phyloP scores from a whole-genome alignment of 179 eudicot species.

The Patellifolia procumbens region DNA sequence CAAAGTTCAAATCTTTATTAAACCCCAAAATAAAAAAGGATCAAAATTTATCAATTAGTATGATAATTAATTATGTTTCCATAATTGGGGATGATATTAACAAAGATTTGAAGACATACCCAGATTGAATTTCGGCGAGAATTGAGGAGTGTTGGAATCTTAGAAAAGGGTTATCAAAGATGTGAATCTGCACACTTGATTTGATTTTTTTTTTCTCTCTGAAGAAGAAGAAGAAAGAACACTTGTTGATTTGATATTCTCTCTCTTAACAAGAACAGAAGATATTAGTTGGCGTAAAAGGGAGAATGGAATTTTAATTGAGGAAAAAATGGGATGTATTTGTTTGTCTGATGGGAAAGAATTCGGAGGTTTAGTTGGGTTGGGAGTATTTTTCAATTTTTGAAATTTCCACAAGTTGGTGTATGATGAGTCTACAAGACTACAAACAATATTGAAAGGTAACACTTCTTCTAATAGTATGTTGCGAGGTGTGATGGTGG shows the following conservation, averaged over 20 bases:
- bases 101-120: constrained; percentile 4
- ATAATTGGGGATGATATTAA: constrained; percentile 1
- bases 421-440: not conserved
- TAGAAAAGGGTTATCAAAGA: not conserved
- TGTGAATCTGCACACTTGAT: not conserved
- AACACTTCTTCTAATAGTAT: no score
- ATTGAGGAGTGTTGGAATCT: not conserved
- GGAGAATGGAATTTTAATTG: not conserved
- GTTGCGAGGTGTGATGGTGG: not conserved
- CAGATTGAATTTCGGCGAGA: not conserved
- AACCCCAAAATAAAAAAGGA: not conserved
- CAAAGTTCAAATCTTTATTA: constrained; percentile 16
- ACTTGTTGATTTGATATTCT: not conserved
- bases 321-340: not conserved
- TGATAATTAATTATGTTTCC: not conserved
- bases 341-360: not conserved
- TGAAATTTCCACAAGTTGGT: not conserved
- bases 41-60: not conserved
- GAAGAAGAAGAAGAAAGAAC: not conserved
- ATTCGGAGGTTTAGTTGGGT: not conserved
- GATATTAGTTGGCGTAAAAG: constrained; percentile 18
- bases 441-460: not conserved
- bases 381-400: not conserved
- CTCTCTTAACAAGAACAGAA: constrained; percentile 14
- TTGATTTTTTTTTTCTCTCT: not conserved